phyloP scores from a whole-genome alignment of 495 filamentous ascomycete genomes.

The Aspergillus affinis region DNA sequence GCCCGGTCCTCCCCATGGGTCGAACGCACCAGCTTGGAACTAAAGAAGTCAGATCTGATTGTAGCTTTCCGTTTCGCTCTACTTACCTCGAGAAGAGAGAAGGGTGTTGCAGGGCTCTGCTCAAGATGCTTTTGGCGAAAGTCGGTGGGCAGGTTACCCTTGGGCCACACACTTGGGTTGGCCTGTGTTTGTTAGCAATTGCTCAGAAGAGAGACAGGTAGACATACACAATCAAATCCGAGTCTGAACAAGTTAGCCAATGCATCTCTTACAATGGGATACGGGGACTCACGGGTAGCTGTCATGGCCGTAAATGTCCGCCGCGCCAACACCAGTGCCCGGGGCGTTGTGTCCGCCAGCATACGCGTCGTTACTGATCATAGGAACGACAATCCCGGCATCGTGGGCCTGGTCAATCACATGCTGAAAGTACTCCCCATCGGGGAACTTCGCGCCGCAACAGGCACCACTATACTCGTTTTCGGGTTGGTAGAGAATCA shows the following conservation, averaged over 20 bases:
- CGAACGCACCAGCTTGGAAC: conserved; percentile 76
- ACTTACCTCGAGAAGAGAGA: conserved; percentile 61
- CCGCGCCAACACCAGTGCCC: conserved; percentile 58
- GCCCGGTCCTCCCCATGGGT: conserved; percentile 71
- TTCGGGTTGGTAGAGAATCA: conserved; percentile 77
- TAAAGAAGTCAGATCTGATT: conserved; percentile 24
- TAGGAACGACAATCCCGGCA: conserved; percentile 69
- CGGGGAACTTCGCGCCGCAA: conserved; percentile 47
- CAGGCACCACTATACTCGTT: conserved; percentile 66
- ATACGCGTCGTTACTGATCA: conserved; percentile 73
- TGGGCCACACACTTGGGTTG: conserved; percentile 51
- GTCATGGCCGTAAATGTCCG: conserved; percentile 80
- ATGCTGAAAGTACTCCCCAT: conserved; percentile 66
- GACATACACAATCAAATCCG: conserved; percentile 56
- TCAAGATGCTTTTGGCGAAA: conserved; percentile 50
- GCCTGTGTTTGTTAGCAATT: conserved; percentile 22
- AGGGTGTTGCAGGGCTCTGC: conserved; percentile 65
- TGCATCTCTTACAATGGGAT: not conserved
- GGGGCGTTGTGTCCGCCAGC: conserved; percentile 62
- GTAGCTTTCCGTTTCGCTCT: not conserved
- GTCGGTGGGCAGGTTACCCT: conserved; percentile 43
- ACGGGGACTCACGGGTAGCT: conserved; percentile 53
- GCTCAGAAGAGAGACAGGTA: not conserved
- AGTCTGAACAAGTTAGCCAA: conserved; percentile 36
- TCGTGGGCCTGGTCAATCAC: conserved; percentile 66